A percentile compares a stretch with the other conserved stretches of the same genome.
Conservation (phyloP, 768 basidiomycete species). For the Suillus lakei region DNA sequence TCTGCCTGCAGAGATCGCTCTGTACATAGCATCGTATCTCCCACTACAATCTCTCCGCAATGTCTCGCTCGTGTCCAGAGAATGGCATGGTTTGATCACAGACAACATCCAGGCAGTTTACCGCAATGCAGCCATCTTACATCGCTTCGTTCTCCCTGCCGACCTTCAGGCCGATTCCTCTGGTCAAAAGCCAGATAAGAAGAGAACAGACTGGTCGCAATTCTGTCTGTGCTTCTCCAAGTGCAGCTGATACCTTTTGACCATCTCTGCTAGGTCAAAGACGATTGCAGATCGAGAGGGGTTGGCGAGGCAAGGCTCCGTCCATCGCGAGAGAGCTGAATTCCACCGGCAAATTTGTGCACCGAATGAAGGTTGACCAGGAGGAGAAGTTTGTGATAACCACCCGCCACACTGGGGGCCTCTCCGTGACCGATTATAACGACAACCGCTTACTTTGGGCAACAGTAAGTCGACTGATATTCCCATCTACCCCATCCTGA, state of each 20-base stretch:
- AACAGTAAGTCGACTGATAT: constrained; percentile 12
- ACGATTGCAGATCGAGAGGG: constrained; percentile 48
- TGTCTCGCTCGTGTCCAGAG: constrained; percentile 43
- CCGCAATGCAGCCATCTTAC: constrained; percentile 57
- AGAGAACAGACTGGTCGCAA: constrained; percentile 56
- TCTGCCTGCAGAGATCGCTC: constrained; percentile 63
- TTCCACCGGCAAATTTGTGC: constrained; percentile 47
- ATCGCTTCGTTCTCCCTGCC: constrained; percentile 46
- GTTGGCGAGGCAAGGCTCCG: constrained; percentile 59
- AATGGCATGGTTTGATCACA: constrained; percentile 52
- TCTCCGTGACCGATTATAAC: constrained; percentile 61
- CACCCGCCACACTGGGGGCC: constrained; percentile 58
- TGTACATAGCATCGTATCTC: constrained; percentile 55
- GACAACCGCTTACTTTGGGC: constrained; percentile 60
- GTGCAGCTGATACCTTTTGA: constrained; percentile 16
- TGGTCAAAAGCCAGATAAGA: constrained; percentile 40
- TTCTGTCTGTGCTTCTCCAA: constrained; percentile 50
- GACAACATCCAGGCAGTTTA: constrained; percentile 58
- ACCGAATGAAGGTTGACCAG: constrained; percentile 81
- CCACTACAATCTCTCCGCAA: constrained; percentile 47
- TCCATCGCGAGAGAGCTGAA: constrained; percentile 43
- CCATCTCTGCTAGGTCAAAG: constrained; percentile 44
- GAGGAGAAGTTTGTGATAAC: constrained; percentile 60
- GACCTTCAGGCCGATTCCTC: constrained; percentile 36
- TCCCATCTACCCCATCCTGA: constrained; percentile 3